phyloP scores from a whole-genome alignment of 768 basidiomycete genomes.

The Leccinum rimulosum region DNA sequence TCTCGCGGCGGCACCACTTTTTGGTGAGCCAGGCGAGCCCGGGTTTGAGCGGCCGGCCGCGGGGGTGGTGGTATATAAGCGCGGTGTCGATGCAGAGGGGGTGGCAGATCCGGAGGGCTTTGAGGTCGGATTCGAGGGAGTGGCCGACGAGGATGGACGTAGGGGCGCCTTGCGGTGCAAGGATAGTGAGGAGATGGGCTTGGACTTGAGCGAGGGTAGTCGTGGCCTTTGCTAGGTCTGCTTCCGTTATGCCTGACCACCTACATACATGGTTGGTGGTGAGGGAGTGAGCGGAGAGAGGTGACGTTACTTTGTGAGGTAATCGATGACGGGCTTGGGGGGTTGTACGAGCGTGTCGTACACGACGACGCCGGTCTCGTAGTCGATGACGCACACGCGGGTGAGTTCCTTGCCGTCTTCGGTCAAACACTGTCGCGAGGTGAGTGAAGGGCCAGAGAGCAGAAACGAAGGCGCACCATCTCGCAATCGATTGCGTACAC shows the following conservation, averaged over 20 bases:
- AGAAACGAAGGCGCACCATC: constrained; percentile 61
- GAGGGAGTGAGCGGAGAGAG: background rate
- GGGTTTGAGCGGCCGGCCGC: constrained; percentile 90
- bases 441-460: background rate
- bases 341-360: constrained; percentile 93
- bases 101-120: constrained; percentile 83
- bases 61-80: constrained; percentile 86
- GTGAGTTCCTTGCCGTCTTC: constrained; percentile 89
- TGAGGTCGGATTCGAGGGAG: constrained; percentile 92
- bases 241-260: constrained; percentile 92
- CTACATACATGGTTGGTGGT: constrained; percentile 34
- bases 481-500: constrained; percentile 94
- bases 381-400: constrained; percentile 82
- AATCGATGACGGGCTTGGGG: constrained; percentile 78
- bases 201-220: constrained; percentile 84
- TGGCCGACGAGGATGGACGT: constrained; percentile 89
- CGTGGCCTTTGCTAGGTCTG: constrained; percentile 62
- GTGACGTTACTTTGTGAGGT: constrained; percentile 74
- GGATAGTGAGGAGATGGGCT: constrained; percentile 57
- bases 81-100: constrained; percentile 91
- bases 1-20: constrained; percentile 88
- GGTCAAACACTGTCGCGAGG: constrained; percentile 66
- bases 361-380: constrained; percentile 62
- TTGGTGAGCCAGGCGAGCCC: constrained; percentile 96
- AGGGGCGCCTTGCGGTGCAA: constrained; percentile 48